Conservation (phyloP, 352 stramenopile species). For the Lagenidium giganteum region DNA sequence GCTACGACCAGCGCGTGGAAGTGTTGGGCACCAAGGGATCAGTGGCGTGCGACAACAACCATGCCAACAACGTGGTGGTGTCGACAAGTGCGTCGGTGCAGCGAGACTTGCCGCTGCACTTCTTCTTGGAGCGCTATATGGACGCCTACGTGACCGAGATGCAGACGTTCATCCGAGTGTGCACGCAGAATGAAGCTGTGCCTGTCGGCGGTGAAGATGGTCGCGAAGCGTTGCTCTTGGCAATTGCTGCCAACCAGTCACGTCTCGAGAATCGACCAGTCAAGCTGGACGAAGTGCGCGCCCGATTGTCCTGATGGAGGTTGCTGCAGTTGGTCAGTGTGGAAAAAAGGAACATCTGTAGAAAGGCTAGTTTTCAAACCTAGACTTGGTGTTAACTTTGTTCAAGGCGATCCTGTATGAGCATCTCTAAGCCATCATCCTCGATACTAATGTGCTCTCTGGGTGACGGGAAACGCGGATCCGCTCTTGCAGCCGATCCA, state of each 20-base stretch:
- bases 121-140: constrained; percentile 94
- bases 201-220: constrained; percentile 56
- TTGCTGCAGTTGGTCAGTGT: too few relatives aligned
- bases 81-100: constrained; percentile 35
- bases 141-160: constrained; percentile 80
- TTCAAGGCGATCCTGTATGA: too few relatives aligned
- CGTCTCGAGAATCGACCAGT: constrained; percentile 64
- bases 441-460: too few relatives aligned
- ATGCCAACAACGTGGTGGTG: constrained; percentile 84
- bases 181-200: constrained; percentile 23
- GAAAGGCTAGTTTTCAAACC: too few relatives aligned
- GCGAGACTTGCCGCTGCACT: constrained; percentile 90
- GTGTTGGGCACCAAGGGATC: constrained; percentile 90
- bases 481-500: too few relatives aligned
- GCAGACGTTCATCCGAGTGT: constrained; percentile 61
- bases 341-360: too few relatives aligned
- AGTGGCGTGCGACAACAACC: constrained; percentile 90
- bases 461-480: too few relatives aligned
- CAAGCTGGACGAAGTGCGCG: constrained; percentile 46
- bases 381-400: too few relatives aligned
- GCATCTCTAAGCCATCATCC: too few relatives aligned
- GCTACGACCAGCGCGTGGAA: constrained; percentile 94
- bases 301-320: too few relatives aligned
- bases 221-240: constrained; percentile 60
- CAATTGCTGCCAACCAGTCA: constrained; percentile 62